Conservation (phyloP, 495 filamentous ascomycete genomes). For the Lineolata rhizophorae region DNA sequence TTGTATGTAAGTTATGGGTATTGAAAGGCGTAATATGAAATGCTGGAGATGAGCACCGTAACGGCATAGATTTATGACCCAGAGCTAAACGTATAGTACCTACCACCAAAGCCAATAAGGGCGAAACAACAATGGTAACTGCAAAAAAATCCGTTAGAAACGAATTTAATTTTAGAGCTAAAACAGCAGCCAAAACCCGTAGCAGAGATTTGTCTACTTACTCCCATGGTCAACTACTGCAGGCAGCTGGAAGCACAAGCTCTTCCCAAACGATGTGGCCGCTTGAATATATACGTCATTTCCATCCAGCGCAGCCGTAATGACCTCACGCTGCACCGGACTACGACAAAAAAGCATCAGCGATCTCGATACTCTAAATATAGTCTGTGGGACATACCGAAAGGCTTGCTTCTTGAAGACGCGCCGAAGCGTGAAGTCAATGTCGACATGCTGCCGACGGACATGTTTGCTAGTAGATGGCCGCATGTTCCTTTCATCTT, state of each 20-base stretch:
- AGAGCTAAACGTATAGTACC: conserved; percentile 7
- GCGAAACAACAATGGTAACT: conserved; percentile 85
- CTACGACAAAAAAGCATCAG: no score
- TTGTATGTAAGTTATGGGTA: no score
- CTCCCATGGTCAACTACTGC: conserved; percentile 72
- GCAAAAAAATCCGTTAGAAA: not conserved
- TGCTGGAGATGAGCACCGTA: no score
- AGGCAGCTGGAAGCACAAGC: conserved; percentile 81
- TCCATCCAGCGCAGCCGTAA: conserved; percentile 53
- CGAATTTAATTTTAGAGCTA: not conserved
- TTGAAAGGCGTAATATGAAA: no score
- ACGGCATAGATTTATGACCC: no score
- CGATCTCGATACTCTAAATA: no score
- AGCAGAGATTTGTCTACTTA: conserved; percentile 19
- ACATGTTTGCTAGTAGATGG: no score
- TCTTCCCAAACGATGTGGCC: conserved; percentile 92
- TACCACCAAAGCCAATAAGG: conserved; percentile 80
- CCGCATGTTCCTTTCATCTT: no score
- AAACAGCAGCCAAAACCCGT: no score
- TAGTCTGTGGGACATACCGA: conserved; percentile 33
- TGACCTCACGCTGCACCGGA: conserved; percentile 73
- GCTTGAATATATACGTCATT: conserved; percentile 90
- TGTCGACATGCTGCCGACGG: conserved; percentile 36
- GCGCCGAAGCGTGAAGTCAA: conserved; percentile 65
- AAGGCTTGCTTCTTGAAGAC: conserved; percentile 63